These are phyloP conservation scores for Prototheca cutis DNA, from an alignment of 163 green algal genomes.

Conservation along the genomic window DNA sequence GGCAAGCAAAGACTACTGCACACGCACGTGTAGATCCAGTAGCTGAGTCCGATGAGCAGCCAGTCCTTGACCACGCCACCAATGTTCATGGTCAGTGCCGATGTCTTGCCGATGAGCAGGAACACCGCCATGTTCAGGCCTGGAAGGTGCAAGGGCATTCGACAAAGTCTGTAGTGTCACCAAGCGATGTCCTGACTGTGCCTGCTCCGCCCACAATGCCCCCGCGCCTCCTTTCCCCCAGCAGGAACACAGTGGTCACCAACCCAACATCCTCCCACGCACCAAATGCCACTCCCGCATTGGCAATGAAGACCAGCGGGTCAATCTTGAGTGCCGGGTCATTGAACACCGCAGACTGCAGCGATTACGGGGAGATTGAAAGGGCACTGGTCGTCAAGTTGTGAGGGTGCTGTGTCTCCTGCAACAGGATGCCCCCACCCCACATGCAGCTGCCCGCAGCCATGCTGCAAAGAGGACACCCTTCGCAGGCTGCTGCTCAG, in stretches of 20 bases:
- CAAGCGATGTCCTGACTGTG: too few relatives aligned
- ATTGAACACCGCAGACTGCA: slow-evolving; percentile 19
- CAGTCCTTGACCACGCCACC: slow-evolving; percentile 80
- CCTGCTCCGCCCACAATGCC: too few relatives aligned
- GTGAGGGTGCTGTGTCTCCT: too few relatives aligned
- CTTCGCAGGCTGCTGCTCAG: too few relatives aligned
- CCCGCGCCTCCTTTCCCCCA: not conserved
- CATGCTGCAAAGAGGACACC: too few relatives aligned
- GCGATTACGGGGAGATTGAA: not conserved
- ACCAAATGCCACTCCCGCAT: slow-evolving; percentile 41
- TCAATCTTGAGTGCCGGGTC: slow-evolving; percentile 28
- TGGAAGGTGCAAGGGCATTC: too few relatives aligned
- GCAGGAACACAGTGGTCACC: not conserved
- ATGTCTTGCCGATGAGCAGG: slow-evolving; percentile 69
- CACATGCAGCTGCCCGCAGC: too few relatives aligned
- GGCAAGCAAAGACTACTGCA: too few relatives aligned
- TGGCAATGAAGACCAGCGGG: slow-evolving; percentile 31
- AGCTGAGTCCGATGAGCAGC: slow-evolving; percentile 62
- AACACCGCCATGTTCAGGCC: slow-evolving; percentile 75
- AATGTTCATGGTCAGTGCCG: slow-evolving; percentile 78
- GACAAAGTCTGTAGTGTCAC: too few relatives aligned
- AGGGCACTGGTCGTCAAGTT: too few relatives aligned
- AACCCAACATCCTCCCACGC: not conserved
- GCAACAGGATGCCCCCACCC: too few relatives aligned
- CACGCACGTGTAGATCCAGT: slow-evolving; percentile 33